phyloP scores from a whole-genome alignment of 129 eudicot genomes.

The Flaveria brownii region DNA sequence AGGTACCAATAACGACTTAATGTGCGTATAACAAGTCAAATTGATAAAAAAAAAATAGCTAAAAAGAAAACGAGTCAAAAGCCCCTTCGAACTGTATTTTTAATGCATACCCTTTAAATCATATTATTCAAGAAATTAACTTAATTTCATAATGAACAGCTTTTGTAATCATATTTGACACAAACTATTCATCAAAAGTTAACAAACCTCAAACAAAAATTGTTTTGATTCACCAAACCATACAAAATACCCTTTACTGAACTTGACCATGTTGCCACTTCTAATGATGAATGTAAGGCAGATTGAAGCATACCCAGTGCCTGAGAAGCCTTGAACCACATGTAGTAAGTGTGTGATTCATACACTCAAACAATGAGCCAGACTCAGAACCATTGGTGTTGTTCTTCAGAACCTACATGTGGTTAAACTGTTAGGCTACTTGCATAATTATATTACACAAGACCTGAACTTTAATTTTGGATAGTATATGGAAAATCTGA shows the following conservation, averaged over 20 bases:
- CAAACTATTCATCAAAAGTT: neutral
- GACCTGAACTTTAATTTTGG: neutral
- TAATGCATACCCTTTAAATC: neutral
- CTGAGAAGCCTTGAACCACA: constrained; percentile 86
- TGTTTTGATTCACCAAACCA: neutral
- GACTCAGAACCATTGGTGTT: constrained; percentile 68
- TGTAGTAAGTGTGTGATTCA: constrained; percentile 76
- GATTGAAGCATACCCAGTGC: constrained; percentile 71
- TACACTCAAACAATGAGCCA: constrained; percentile 72
- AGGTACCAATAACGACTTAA: neutral
- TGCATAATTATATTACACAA: constrained; percentile 10
- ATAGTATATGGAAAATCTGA: neutral
- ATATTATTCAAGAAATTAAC: neutral
- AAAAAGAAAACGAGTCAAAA: neutral
- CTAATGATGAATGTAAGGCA: neutral
- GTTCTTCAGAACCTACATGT: constrained; percentile 69
- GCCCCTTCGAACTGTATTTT: neutral
- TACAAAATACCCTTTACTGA: neutral
- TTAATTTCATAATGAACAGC: neutral
- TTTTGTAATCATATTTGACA: neutral
- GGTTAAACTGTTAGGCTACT: constrained; percentile 12
- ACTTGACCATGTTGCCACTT: neutral
- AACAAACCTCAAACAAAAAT: neutral
- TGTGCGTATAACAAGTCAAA: neutral
- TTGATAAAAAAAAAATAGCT: neutral